phyloP scores from a whole-genome alignment of 192 early-diverging fungal species.

The Glomus cerebriforme region DNA sequence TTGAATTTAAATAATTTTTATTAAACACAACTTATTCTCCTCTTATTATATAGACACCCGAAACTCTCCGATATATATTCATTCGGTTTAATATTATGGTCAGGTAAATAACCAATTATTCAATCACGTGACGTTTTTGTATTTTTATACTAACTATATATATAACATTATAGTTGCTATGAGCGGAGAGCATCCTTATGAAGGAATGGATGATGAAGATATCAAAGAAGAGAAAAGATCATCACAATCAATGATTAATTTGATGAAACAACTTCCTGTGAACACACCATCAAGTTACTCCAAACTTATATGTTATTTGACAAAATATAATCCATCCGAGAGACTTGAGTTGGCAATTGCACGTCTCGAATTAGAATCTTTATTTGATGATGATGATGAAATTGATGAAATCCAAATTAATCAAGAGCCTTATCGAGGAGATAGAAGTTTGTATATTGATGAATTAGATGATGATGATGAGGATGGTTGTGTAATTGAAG shows the following conservation, averaged over 20 bases:
- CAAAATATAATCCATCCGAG: constrained; percentile 1
- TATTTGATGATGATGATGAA: constrained; percentile 25
- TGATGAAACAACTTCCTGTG: constrained; percentile 2
- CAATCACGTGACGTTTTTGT: background rate
- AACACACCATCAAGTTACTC: background rate
- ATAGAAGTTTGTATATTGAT: background rate
- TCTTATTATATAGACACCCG: constrained; percentile 1
- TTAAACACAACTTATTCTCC: background rate
- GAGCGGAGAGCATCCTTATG: constrained; percentile 24
- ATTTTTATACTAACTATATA: background rate
- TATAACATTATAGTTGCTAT: constrained; percentile 12
- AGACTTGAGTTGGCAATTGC: constrained; percentile 5
- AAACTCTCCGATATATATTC: constrained; percentile 31
- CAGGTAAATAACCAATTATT: constrained; percentile 13
- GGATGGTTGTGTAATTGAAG: background rate
- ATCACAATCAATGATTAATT: background rate
- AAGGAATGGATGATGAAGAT: constrained; percentile 15
- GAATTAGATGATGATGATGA: background rate
- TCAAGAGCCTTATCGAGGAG: background rate
- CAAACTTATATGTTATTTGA: constrained; percentile 20
- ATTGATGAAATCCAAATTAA: too few species aligned
- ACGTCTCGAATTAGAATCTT: constrained; percentile 17
- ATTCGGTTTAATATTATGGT: constrained; percentile 28
- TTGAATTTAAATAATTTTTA: background rate
- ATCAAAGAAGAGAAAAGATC: constrained; percentile 24